Conservation (phyloP, 2,329 filamentous ascomycete genomes). For the Blumeria graminis region DNA sequence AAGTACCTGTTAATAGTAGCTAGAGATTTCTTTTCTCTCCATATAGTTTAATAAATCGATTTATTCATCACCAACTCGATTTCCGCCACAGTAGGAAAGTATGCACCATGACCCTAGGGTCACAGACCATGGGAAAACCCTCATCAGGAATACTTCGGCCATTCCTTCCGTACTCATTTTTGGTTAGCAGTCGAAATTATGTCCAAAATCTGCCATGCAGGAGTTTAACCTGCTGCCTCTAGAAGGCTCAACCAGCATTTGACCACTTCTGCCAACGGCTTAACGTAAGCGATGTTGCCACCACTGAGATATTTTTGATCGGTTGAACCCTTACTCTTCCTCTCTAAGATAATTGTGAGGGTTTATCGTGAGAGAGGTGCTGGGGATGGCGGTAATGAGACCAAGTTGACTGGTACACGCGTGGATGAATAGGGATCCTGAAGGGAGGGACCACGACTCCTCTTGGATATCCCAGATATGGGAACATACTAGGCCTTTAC, state of each 20-base stretch:
- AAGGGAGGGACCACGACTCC: background rate
- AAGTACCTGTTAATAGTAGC: too few relatives aligned
- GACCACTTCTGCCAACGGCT: background rate
- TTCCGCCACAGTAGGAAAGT: too few relatives aligned
- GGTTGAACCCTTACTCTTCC: background rate
- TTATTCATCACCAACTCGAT: too few relatives aligned
- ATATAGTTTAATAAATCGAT: too few relatives aligned
- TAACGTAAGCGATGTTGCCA: background rate
- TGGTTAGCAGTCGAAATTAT: background rate
- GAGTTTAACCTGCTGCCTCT: background rate
- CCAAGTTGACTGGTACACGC: background rate
- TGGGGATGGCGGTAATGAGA: background rate
- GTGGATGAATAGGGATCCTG: background rate
- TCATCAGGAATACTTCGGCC: background rate
- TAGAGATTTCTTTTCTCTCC: too few relatives aligned
- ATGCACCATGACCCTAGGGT: background rate
- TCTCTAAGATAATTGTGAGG: background rate
- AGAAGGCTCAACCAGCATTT: background rate
- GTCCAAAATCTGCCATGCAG: background rate
- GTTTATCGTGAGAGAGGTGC: background rate
- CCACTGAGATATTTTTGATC: background rate
- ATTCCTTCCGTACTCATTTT: background rate
- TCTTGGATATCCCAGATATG: background rate
- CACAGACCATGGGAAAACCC: background rate
- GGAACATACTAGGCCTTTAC: background rate